Percentiles rank a stretch among this genome's conserved stretches.
Conservation (phyloP, 2,329 filamentous ascomycete species). For the Eutypella sp. region DNA sequence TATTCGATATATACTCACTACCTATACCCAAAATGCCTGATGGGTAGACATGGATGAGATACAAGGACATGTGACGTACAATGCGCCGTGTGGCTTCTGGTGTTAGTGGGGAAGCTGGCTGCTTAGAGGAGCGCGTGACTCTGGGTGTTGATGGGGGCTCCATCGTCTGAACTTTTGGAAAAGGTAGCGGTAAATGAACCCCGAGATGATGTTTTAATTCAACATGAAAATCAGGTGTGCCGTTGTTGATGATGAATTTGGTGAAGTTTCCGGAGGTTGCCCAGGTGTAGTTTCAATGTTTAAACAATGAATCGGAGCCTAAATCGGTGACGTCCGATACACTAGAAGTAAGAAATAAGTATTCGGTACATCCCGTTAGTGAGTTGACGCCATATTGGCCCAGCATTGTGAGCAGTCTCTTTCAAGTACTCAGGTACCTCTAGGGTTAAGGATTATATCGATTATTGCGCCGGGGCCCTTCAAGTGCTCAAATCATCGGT, state of each 20-base stretch:
- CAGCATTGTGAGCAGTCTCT: no score
- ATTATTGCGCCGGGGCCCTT: no score
- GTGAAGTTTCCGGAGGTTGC: not conserved
- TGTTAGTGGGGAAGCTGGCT: slow-evolving; percentile 42
- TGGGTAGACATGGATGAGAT: not conserved
- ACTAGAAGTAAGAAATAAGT: no score
- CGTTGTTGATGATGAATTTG: not conserved
- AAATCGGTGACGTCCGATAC: slow-evolving; percentile 24
- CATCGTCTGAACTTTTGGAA: slow-evolving; percentile 28
- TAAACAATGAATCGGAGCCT: slow-evolving; percentile 5
- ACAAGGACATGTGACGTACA: slow-evolving; percentile 31
- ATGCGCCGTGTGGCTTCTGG: slow-evolving; percentile 52
- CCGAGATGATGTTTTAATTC: not conserved
- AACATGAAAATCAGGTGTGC: not conserved
- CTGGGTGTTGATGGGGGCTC: slow-evolving; percentile 42
- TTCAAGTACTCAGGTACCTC: no score
- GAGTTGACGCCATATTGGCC: not conserved
- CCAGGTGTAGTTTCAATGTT: not conserved
- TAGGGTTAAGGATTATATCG: no score
- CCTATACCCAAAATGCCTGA: no score
- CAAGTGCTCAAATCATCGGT: no score
- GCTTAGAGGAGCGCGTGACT: slow-evolving; percentile 22
- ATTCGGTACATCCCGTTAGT: slow-evolving; percentile 5
- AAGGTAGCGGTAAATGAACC: not conserved
- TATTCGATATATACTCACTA: no score